Percentiles rank a stretch among this genome's conserved stretches.
phyloP scores from a whole-genome alignment of 768 basidiomycete species.

The Trametes villosa region DNA sequence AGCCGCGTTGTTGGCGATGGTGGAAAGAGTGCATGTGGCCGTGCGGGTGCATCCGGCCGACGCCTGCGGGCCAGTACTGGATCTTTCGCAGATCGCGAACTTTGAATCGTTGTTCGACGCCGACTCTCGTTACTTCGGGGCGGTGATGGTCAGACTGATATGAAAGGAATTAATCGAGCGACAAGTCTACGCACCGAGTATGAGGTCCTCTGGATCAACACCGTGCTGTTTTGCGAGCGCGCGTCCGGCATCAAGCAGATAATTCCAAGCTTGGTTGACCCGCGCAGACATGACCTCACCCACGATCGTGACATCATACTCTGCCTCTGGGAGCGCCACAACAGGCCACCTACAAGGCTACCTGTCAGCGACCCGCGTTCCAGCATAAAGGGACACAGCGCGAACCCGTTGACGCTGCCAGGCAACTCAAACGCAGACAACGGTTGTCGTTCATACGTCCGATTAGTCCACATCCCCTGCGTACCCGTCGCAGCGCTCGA shows the following conservation, averaged over 20 bases:
- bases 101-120: slow-evolving; percentile 46
- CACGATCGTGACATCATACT: slow-evolving; percentile 44
- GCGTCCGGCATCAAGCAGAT: slow-evolving; percentile 39
- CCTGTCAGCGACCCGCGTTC: background rate
- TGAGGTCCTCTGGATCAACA: slow-evolving; percentile 47
- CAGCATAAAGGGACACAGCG: background rate
- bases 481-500: slow-evolving; percentile 33
- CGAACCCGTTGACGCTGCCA: slow-evolving; percentile 39
- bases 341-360: slow-evolving; percentile 46
- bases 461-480: slow-evolving; percentile 45
- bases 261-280: slow-evolving; percentile 45
- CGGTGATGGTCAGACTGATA: background rate
- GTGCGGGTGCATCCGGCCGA: background rate
- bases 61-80: slow-evolving; percentile 6
- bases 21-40: background rate
- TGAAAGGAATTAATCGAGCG: background rate
- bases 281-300: slow-evolving; percentile 37
- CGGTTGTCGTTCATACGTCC: slow-evolving; percentile 33
- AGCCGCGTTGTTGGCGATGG: background rate
- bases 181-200: slow-evolving; percentile 42
- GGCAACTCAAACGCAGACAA: slow-evolving; percentile 43
- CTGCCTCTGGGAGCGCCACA: slow-evolving; percentile 41
- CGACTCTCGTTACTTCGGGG: slow-evolving; percentile 43
- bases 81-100: slow-evolving; percentile 37
- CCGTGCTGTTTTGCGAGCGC: slow-evolving; percentile 36